A percentile compares a stretch with the other conserved stretches of the same genome.
These are phyloP conservation scores for Tetrahymena thermophila DNA, from an alignment of 73 alveolate genomes.

Conservation along the genomic window DNA sequence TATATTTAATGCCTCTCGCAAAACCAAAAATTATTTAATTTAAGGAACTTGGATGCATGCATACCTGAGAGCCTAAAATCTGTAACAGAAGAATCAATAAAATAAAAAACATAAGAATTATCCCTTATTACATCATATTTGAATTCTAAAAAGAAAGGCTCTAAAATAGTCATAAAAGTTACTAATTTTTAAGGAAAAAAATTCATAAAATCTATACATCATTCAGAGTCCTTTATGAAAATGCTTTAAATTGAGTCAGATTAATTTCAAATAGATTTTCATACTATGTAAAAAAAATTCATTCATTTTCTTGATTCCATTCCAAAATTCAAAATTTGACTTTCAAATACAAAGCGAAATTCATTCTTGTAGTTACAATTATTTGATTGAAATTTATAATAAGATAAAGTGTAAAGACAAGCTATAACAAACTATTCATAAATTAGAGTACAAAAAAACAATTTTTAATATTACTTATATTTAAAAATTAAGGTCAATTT, in stretches of 20 bases:
- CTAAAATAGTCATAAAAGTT: neutral
- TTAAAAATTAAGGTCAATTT: neutral
- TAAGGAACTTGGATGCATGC: neutral
- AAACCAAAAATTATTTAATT: no score
- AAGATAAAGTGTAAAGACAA: neutral
- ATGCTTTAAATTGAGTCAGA: neutral
- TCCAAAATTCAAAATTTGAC: no score
- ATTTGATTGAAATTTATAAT: neutral
- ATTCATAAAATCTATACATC: neutral
- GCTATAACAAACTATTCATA: neutral
- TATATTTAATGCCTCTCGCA: no score
- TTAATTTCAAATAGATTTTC: neutral
- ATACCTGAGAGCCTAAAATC: neutral
- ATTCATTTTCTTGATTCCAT: neutral
- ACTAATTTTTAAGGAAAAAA: neutral
- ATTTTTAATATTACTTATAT: neutral
- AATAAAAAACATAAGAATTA: no score
- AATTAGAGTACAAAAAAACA: no score
- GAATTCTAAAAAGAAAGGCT: neutral
- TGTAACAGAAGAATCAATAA: neutral
- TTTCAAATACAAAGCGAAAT: neutral
- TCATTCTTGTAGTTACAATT: neutral
- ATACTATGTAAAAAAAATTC: neutral
- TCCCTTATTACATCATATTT: neutral
- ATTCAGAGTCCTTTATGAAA: neutral